A percentile compares a stretch with the other conserved stretches of the same genome.
These are phyloP conservation scores for Trypanosomatidae sp. DNA, from an alignment of 208 protist species.

Conservation along the genomic window DNA sequence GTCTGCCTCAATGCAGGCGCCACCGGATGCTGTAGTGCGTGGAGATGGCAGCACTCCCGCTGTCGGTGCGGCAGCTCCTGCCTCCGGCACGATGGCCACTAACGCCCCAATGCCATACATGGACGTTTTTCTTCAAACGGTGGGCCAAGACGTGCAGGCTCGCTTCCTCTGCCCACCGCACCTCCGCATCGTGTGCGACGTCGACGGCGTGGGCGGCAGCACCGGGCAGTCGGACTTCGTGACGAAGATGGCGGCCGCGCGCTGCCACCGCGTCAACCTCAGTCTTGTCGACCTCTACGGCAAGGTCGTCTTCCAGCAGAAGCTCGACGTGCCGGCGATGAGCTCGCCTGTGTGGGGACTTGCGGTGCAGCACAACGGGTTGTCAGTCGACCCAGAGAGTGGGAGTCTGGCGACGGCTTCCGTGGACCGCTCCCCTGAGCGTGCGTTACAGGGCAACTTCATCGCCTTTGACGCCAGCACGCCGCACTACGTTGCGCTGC, in stretches of 20 bases:
- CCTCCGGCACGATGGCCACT: too few species aligned
- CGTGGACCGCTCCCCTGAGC: slow-evolving; percentile 56
- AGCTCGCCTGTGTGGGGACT: slow-evolving; percentile 53
- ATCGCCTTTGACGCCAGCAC: slow-evolving; percentile 50
- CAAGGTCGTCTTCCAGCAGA: slow-evolving; percentile 70
- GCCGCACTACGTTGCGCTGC: slow-evolving; percentile 57
- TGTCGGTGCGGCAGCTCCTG: neutral
- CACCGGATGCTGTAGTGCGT: neutral
- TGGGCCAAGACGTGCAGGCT: slow-evolving; percentile 59
- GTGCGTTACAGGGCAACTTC: slow-evolving; percentile 43
- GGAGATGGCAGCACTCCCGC: neutral
- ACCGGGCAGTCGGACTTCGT: slow-evolving; percentile 55
- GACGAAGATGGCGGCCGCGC: slow-evolving; percentile 41
- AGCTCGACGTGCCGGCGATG: slow-evolving; percentile 61
- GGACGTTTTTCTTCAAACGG: slow-evolving; percentile 51
- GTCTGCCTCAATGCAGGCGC: neutral
- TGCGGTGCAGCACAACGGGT: slow-evolving; percentile 53
- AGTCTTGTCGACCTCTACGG: slow-evolving; percentile 56
- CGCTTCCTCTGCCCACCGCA: slow-evolving; percentile 51
- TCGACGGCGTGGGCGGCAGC: slow-evolving; percentile 64
- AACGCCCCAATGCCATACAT: slow-evolving; percentile 40
- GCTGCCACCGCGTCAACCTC: slow-evolving; percentile 54
- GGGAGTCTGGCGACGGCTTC: slow-evolving; percentile 40
- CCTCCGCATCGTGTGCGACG: slow-evolving; percentile 65
- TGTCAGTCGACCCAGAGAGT: slow-evolving; percentile 50